Evolutionary conservation across 1,284 basidiomycete genomes (phyloP), one percentile per base, ranked within the genome.

Genomic region (Agroathelia rolfsii): DNA sequence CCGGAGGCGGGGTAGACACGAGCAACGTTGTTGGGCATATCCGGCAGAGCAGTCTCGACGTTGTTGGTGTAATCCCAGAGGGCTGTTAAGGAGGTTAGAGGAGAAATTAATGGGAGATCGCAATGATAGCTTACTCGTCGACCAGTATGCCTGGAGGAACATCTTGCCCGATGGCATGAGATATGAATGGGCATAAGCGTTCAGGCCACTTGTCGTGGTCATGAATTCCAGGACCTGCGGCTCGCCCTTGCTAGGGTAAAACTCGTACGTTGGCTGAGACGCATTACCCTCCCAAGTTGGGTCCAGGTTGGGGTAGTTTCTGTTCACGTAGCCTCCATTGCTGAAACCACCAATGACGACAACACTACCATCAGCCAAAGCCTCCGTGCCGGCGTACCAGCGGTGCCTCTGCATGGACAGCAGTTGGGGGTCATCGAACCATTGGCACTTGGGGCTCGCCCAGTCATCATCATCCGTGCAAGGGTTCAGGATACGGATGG

Each of bases 1-100:
- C 81, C 92, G 1, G 89, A 93, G 0, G 86, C 92, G 24, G 93
- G 93, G 61, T 96, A 96, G 19, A 93, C 87, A 36, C 88, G 81
- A 27, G 75, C 69, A 32, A 90, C 75, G 36, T 68, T 51, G 15
- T 56, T 56, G 1, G 78, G 78, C 77, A 81, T 79, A 41, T 64
- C 52, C 2, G 75, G 76, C 3, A 79, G 60, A 4, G 53, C 47
- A 0, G 62, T 76, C 55, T 89, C 84, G 24, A 58, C 46, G 51
- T 80, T 81, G 34, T 59, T 65, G 3, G 49, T 40, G 17, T 68
- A 63, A 39, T 82, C 66, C 75, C 75, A 81, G n/a, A 80, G 53
- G 24, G 72, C 78, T 80, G 32, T n/a, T 32, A 25, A 16, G 21
- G 13, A 19, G 23, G 9, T n/a, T n/a, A n/a, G n/a, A n/a, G n/a